Conservation (phyloP, 2,329 filamentous ascomycete species). For the Colletotrichum coccodes region DNA sequence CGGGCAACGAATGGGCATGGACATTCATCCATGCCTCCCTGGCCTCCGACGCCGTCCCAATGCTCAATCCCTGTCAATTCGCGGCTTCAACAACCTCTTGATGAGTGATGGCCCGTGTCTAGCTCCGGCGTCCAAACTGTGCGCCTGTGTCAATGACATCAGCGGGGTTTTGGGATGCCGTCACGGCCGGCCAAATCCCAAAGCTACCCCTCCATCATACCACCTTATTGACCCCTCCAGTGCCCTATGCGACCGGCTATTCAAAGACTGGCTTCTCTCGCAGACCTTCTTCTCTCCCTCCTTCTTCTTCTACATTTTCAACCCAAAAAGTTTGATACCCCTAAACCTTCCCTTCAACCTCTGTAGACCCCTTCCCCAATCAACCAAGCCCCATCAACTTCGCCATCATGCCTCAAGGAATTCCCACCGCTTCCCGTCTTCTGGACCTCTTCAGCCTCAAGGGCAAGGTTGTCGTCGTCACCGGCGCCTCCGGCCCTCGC, state of each 20-base stretch:
- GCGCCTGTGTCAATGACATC: slow-evolving; percentile 28
- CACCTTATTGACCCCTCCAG: slow-evolving; percentile 14
- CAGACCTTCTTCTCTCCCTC: neutral
- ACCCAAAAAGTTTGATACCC: slow-evolving; percentile 11
- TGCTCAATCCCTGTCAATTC: neutral
- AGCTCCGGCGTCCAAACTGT: slow-evolving; percentile 12
- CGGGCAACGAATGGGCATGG: neutral
- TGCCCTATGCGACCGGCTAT: slow-evolving; percentile 3
- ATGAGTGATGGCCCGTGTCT: slow-evolving; percentile 18
- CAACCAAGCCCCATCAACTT: neutral
- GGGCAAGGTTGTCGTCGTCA: slow-evolving; percentile 77
- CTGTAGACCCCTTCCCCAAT: neutral
- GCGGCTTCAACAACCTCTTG: neutral
- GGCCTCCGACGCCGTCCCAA: neutral
- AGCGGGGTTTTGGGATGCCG: slow-evolving; percentile 27
- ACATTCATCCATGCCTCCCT: neutral
- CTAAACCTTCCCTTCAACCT: neutral
- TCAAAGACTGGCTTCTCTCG: slow-evolving; percentile 12
- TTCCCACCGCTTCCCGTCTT: slow-evolving; percentile 68
- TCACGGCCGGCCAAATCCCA: slow-evolving; percentile 22
- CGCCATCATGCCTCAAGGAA: slow-evolving; percentile 33
- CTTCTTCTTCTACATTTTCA: neutral
- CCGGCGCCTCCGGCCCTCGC: slow-evolving; percentile 74
- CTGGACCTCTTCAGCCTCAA: slow-evolving; percentile 77
- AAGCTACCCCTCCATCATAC: slow-evolving; percentile 32